These are phyloP conservation scores for Reutealis trisperma DNA, from an alignment of 345 rosid species.

Conservation along the genomic window DNA sequence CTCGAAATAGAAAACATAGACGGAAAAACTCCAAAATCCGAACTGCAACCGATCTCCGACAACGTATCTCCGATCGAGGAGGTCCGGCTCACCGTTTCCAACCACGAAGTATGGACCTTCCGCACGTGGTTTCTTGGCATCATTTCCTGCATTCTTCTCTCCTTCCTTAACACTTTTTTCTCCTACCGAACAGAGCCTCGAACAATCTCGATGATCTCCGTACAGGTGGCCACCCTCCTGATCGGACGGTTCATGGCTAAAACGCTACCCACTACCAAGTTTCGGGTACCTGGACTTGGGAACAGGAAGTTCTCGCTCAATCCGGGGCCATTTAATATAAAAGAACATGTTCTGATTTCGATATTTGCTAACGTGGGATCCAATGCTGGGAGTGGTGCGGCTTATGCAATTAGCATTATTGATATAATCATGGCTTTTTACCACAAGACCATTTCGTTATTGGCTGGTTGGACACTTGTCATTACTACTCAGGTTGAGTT, in stretches of 20 bases:
- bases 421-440: slow-evolving; percentile 59
- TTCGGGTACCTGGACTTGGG: slow-evolving; percentile 34
- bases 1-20: not conserved
- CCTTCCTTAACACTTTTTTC: slow-evolving; percentile 72
- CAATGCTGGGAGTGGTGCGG: slow-evolving; percentile 35
- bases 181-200: slow-evolving; percentile 62
- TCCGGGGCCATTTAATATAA: slow-evolving; percentile 42
- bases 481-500: slow-evolving; percentile 57
- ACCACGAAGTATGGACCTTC: slow-evolving; percentile 61
- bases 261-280: slow-evolving; percentile 28
- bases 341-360: slow-evolving; percentile 40
- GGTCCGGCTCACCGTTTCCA: slow-evolving; percentile 60
- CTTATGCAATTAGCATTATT: slow-evolving; percentile 58
- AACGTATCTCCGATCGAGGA: slow-evolving; percentile 55
- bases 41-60: not conserved
- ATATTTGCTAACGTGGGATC: slow-evolving; percentile 49
- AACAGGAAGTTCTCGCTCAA: slow-evolving; percentile 32
- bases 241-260: slow-evolving; percentile 49
- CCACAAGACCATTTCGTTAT: slow-evolving; percentile 51
- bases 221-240: slow-evolving; percentile 60
- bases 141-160: slow-evolving; percentile 51
- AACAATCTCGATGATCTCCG: slow-evolving; percentile 51
- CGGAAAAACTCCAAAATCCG: not conserved
- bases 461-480: slow-evolving; percentile 61
- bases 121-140: slow-evolving; percentile 65